These are phyloP conservation scores for Hemisphaericaspora nanyangensis DNA, from an alignment of 805 yeast genomes.

Conservation along the genomic window DNA sequence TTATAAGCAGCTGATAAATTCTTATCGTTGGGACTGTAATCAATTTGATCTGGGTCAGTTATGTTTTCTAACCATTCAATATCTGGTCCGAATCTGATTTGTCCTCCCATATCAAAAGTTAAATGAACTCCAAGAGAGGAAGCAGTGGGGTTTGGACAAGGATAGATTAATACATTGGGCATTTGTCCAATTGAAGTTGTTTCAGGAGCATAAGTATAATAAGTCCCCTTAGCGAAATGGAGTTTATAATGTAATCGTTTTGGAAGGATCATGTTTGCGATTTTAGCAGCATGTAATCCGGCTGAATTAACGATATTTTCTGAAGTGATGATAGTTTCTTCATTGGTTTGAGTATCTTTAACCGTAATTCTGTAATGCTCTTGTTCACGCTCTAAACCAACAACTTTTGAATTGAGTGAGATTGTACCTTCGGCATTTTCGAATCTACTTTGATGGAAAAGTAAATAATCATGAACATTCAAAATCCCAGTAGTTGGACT, in stretches of 20 bases:
- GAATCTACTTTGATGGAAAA: slow-evolving; percentile 50
- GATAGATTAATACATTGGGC: slow-evolving; percentile 52
- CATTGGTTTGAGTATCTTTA: slow-evolving; percentile 25
- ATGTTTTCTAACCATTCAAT: slow-evolving; percentile 71
- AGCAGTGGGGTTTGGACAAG: slow-evolving; percentile 64
- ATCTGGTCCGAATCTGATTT: slow-evolving; percentile 84
- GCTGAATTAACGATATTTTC: slow-evolving; percentile 72
- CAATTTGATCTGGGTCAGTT: slow-evolving; percentile 27
- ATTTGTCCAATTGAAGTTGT: slow-evolving; percentile 39
- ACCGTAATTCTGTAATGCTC: slow-evolving; percentile 22
- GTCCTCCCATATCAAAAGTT: slow-evolving; percentile 79
- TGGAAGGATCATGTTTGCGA: slow-evolving; percentile 71
- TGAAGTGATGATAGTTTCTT: slow-evolving; percentile 40
- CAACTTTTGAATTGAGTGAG: slow-evolving; percentile 59
- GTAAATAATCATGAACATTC: slow-evolving; percentile 74
- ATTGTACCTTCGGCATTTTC: slow-evolving; percentile 61
- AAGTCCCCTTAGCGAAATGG: slow-evolving; percentile 81
- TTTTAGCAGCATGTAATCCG: slow-evolving; percentile 70
- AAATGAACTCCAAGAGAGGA: slow-evolving; percentile 86
- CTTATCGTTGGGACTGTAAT: slow-evolving; percentile 44
- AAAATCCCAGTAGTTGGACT: slow-evolving; percentile 86
- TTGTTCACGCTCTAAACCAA: slow-evolving; percentile 27
- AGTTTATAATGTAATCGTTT: slow-evolving; percentile 51
- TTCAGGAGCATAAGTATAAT: slow-evolving; percentile 52
- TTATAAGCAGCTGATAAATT: slow-evolving; percentile 53